Evolutionary conservation across 768 basidiomycete genomes (phyloP), one percentile per base, ranked within the genome.

Genomic region (Cystofilobasidium ferigula): DNA sequence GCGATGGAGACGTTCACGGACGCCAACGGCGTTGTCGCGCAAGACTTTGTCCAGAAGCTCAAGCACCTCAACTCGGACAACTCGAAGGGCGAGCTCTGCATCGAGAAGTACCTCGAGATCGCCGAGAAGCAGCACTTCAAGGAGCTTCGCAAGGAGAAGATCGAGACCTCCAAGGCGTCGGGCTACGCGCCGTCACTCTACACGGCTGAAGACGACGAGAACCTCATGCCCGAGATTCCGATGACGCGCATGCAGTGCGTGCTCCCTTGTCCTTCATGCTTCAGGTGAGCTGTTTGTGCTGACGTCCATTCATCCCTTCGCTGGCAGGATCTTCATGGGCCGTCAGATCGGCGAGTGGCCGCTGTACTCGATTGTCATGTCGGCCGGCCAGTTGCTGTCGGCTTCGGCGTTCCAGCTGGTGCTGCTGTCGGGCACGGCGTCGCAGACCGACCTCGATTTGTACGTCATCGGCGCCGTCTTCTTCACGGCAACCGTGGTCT

Each of bases 361-460:
- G 0, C 74, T 95, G 68, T 95, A 95, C 76, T 68, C 67, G 20
- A 68, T 68, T 48, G 67, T 68, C 32, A 68, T 68, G 67, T 48
- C 43, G 30, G 53, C 53, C 28, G 67, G 67, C 57, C 67, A 68
- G 48, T 38, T 68, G 2, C 77, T 91, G 69, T 85, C 86, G 64
- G 89, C 89, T 2, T 89, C 89, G 34, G 92, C 90, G 72, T 95
- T 94, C 83, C 92, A 95, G 77, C 87, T 94, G 71, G 92, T 90
- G 20, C 78, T 95, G 42, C 81, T 94, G 24, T 86, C 87, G n/a
- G 92, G 92, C 61, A 84, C 86, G 71, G 91, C 89, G 70, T 88
- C 85, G 77, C 84, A 89, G 74, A 81, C 84, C 67, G 80, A 87
- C 70, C 69, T 89, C 32, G 88, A 92, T 72, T 81, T 93, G 12